Conservation (phyloP, 495 filamentous ascomycete genomes). For the Xylaria sp. region DNA sequence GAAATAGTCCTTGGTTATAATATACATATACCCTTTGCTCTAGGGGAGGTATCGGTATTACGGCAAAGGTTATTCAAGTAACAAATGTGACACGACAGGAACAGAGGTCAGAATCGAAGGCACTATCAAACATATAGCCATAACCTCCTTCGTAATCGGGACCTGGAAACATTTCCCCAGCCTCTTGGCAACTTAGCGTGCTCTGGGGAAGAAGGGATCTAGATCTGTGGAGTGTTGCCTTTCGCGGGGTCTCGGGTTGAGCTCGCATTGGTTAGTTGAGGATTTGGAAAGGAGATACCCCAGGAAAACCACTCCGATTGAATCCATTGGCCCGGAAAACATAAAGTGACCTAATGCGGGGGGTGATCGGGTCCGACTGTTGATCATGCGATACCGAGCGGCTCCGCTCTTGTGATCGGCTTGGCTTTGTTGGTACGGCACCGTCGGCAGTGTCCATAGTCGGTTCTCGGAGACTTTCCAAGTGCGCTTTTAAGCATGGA, state of each 20-base stretch:
- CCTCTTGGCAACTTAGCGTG: neutral
- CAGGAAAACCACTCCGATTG: neutral
- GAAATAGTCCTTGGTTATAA: too few species aligned
- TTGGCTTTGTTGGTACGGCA: neutral
- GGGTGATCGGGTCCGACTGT: constrained; percentile 14
- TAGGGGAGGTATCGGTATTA: too few species aligned
- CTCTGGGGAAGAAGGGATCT: constrained; percentile 5
- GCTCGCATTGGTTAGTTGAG: neutral
- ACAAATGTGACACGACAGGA: neutral
- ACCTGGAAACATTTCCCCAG: neutral
- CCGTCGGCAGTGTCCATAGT: neutral
- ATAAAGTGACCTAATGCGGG: neutral
- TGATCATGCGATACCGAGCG: constrained; percentile 7
- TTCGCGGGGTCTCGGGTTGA: neutral
- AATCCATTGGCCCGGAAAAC: neutral
- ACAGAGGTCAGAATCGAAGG: neutral
- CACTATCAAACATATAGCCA: neutral
- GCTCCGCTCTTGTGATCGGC: constrained; percentile 11
- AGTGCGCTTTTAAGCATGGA: neutral
- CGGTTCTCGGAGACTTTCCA: neutral
- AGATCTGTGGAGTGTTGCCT: neutral
- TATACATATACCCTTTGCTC: too few species aligned
- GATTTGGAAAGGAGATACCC: neutral
- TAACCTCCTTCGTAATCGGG: neutral
- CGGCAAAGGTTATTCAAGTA: neutral